A percentile compares a stretch with the other conserved stretches of the same genome.
phyloP scores from a whole-genome alignment of 2,329 filamentous ascomycete species.

The Penicillium polonicum region DNA sequence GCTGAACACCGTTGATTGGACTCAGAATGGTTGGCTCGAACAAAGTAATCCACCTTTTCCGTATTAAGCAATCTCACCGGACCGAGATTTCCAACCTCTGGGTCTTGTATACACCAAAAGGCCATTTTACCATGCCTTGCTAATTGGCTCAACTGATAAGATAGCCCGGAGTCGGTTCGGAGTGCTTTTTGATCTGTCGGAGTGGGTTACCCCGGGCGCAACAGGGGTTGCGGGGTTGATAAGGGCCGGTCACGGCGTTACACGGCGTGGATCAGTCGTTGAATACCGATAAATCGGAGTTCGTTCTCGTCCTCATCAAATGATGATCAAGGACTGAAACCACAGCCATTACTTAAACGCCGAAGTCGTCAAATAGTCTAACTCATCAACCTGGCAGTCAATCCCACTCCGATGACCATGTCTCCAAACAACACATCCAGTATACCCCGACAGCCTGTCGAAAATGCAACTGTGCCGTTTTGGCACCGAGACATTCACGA shows the following conservation, averaged over 20 bases:
- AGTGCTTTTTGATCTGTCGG: neutral
- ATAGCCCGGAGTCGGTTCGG: neutral
- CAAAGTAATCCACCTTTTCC: neutral
- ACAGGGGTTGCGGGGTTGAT: neutral
- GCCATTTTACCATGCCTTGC: neutral
- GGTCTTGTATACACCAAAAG: too few species aligned
- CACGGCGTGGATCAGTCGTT: neutral
- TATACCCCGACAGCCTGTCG: neutral
- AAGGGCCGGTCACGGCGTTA: neutral
- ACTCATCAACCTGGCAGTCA: neutral
- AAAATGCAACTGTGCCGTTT: conserved; percentile 2
- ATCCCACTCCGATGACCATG: neutral
- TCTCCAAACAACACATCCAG: neutral
- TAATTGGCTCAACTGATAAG: neutral
- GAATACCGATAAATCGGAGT: neutral
- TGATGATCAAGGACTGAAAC: too few species aligned
- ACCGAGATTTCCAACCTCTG: neutral
- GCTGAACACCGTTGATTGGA: conserved; percentile 3
- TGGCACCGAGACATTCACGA: conserved; percentile 45
- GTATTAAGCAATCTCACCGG: neutral
- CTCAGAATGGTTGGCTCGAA: neutral
- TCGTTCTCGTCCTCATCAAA: neutral
- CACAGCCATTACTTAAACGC: neutral
- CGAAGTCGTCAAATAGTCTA: neutral
- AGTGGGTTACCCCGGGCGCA: neutral